Percentiles rank a stretch among this genome's conserved stretches.
These are phyloP conservation scores for Cucumis sativus DNA, from an alignment of 306 rosid genomes.

Conservation along the genomic window DNA sequence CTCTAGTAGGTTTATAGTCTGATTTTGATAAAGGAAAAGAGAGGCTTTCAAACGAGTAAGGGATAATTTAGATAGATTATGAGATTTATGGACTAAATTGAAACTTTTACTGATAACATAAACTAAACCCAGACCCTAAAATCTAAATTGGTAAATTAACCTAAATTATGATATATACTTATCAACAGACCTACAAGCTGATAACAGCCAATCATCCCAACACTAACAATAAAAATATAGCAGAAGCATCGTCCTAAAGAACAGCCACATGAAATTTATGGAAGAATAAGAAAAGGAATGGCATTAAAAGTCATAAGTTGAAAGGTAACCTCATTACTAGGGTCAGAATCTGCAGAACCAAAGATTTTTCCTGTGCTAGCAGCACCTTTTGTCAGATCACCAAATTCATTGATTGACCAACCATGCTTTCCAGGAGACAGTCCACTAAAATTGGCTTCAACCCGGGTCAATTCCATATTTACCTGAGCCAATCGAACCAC, in stretches of 20 bases:
- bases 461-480: conserved; percentile 78
- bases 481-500: conserved; percentile 87
- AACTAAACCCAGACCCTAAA: background rate
- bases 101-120: background rate
- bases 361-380: conserved; percentile 80
- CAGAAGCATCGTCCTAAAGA: background rate
- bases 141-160: background rate
- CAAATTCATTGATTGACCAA: conserved; percentile 87
- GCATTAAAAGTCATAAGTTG: background rate
- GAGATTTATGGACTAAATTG: background rate
- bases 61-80: background rate
- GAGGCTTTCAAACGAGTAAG: background rate
- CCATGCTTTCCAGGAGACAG: conserved; percentile 80
- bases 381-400: conserved; percentile 83
- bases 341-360: conserved; percentile 20
- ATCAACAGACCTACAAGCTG: background rate
- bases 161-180: background rate
- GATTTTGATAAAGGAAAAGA: background rate
- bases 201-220: background rate
- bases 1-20: background rate
- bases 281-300: background rate
- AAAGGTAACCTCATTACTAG: conserved; percentile 42
- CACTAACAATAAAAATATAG: background rate
- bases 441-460: conserved; percentile 82
- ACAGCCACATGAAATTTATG: background rate